phyloP scores from a whole-genome alignment of 176 grass and related monocot genomes.

The Triticum timopheevii region DNA sequence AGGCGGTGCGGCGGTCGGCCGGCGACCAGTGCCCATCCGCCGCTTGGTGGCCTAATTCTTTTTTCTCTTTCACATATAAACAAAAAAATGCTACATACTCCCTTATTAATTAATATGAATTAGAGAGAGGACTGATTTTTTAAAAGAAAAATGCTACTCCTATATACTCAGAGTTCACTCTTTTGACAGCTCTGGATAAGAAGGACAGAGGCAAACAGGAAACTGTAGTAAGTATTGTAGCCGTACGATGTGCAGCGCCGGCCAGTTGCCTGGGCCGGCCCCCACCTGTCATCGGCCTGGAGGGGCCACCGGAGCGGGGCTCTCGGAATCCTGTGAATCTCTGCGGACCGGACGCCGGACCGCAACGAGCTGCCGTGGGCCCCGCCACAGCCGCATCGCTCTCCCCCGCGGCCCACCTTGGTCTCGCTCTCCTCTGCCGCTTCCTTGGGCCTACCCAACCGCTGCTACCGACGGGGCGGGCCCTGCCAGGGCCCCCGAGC shows the following conservation, averaged over 20 bases:
- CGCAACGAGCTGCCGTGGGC: neutral
- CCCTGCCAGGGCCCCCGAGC: neutral
- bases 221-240: neutral
- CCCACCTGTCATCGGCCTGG: neutral
- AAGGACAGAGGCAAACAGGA: neutral
- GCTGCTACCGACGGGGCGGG: slow-evolving; percentile 7
- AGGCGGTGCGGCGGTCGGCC: neutral
- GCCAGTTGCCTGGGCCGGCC: neutral
- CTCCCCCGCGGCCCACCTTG: neutral
- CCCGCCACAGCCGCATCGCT: neutral
- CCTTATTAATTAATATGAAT: too few species aligned
- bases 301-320: neutral
- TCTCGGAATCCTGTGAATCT: slow-evolving; percentile 46
- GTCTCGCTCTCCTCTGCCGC: neutral
- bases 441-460: neutral
- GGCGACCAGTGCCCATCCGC: neutral
- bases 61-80: neutral
- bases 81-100: too few species aligned
- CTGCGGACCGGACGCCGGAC: neutral
- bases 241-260: neutral
- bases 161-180: neutral
- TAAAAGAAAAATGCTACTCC: neutral
- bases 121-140: too few species aligned
- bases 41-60: neutral
- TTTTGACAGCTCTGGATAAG: slow-evolving; percentile 20